Base-by-base conservation (phyloP, 257 asterid genomes). In the Fraxinus pennsylvanica region DNA sequence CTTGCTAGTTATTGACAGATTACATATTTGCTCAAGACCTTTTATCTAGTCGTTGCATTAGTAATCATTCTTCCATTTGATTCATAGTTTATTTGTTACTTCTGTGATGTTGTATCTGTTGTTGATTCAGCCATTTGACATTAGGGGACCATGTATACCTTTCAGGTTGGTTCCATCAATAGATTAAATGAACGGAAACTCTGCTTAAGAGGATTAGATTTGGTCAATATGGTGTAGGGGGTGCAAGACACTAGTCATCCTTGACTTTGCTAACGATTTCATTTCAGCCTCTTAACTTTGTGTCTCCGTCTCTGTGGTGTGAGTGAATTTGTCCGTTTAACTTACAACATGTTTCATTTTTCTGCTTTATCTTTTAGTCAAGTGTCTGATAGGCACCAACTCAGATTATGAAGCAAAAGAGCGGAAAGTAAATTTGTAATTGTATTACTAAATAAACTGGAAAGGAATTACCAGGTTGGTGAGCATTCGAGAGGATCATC, bases 161-260 rank as follows among this genome's bases (percentile, higher is more conserved):
- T 63, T 45, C 52, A 43, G 79, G 38, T 47, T 65, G 63, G 52
- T 74, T 66, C 45, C 67, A 27, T 33, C 29, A 21, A 61, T 21
- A 10, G 68, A 1, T 61, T 21, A 22, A 61, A 61, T 61, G 33
- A 25, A 19, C 22, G 30, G 73, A 35, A 73, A 36, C 33, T 33
- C 33, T 14, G 67, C n/a, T 0, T 66, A 54, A 29, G 41, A 75
- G 54, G 39, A 70, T 41, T 66, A 25, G 38, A 65, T 38, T 68
- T 80, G 3, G 38, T 75, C 39, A 19, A 45, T 73, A 36, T 50
- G 57, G 19, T 25, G 4, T 9, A 27, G 4, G 27, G 43, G 22
- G 5, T 27, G 30, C 73, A 67, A 27, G 29, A 6, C 38, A 38
- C 4, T n/a, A 52, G 68, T 71, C 35, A 8, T 71, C 74, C 69